phyloP scores from a whole-genome alignment of 768 basidiomycete species.

The Tricholoma matsutake region DNA sequence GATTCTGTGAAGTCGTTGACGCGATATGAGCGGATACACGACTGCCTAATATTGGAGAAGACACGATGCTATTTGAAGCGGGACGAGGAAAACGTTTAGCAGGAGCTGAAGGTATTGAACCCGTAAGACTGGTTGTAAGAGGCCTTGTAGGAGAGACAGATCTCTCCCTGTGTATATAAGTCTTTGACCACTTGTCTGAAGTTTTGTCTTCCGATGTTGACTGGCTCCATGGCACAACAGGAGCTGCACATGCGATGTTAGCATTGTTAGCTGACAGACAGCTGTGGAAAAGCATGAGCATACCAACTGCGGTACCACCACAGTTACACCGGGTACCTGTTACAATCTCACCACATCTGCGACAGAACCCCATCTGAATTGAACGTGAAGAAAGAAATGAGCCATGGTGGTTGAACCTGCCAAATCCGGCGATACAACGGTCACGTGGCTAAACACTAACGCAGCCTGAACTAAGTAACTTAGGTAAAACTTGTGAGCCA shows the following conservation, averaged over 20 bases:
- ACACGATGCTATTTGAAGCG: constrained; percentile 27
- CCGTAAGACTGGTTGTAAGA: constrained; percentile 19
- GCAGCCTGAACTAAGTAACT: too few relatives aligned
- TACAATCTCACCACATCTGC: constrained; percentile 83
- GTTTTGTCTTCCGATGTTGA: constrained; percentile 35
- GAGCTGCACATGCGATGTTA: constrained; percentile 40
- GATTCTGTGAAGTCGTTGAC: constrained; percentile 43
- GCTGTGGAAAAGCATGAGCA: constrained; percentile 27
- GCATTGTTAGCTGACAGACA: constrained; percentile 1
- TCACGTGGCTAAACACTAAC: constrained; percentile 12
- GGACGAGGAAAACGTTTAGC: constrained; percentile 51
- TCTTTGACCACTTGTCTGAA: constrained; percentile 78
- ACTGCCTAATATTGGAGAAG: constrained; percentile 34
- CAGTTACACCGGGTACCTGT: constrained; percentile 69
- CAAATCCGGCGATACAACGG: constrained; percentile 6
- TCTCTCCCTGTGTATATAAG: constrained; percentile 59
- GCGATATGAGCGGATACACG: constrained; percentile 59
- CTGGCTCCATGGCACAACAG: constrained; percentile 66
- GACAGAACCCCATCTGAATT: constrained; percentile 73
- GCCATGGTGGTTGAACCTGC: neutral
- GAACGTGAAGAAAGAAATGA: constrained; percentile 9
- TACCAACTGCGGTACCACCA: constrained; percentile 77
- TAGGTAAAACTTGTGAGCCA: too few relatives aligned
- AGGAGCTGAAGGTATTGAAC: constrained; percentile 14
- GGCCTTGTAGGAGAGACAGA: constrained; percentile 39